Percentiles rank a stretch among this genome's conserved stretches.
Conservation (phyloP, 78 protist genomes). For the Protostelium mycophagum region DNA sequence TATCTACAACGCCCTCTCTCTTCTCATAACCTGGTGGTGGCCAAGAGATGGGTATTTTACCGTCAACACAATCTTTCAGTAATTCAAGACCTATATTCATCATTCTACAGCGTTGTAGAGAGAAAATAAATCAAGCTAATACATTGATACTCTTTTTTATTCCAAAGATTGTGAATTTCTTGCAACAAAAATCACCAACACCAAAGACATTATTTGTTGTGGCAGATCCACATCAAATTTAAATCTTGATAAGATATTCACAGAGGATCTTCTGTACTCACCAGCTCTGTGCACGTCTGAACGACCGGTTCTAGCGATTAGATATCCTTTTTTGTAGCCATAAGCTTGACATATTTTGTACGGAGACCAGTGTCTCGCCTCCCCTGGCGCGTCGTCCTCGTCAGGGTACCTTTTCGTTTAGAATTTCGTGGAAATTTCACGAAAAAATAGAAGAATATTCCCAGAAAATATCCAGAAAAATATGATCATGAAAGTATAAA, state of each 20-base stretch:
- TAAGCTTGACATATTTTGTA: constrained; percentile 36
- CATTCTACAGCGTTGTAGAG: neutral
- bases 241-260: neutral
- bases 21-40: constrained; percentile 42
- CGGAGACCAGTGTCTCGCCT: constrained; percentile 26
- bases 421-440: too few relatives aligned
- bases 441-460: too few relatives aligned
- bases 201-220: neutral
- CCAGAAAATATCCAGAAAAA: too few relatives aligned
- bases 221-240: too few relatives aligned
- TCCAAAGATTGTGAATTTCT: neutral
- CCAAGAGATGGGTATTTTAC: constrained; percentile 40
- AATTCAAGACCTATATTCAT: constrained; percentile 1
- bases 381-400: constrained; percentile 7
- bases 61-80: constrained; percentile 46
- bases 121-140: too few relatives aligned
- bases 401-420: constrained; percentile 23
- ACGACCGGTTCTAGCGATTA: constrained; percentile 40
- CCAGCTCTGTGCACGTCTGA: constrained; percentile 56
- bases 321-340: constrained; percentile 41
- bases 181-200: neutral
- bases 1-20: neutral
- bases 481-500: too few relatives aligned
- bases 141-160: neutral
- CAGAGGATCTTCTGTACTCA: neutral